Conservation (phyloP, 148 eudicot species). For the Silene latifolia region DNA sequence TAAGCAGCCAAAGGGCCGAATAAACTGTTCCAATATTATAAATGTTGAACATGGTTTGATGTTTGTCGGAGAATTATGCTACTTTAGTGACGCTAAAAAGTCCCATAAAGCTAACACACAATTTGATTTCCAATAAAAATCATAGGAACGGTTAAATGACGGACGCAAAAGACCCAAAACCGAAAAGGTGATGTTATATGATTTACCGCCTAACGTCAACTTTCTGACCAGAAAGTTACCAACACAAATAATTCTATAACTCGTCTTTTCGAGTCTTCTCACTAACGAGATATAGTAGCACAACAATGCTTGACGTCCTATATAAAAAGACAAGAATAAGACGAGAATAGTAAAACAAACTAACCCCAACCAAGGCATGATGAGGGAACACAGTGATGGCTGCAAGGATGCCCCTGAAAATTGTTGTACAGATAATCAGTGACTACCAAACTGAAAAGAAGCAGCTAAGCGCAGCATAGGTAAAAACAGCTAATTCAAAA, state of each 20-base stretch:
- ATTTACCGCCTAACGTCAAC: no score
- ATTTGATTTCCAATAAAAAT: no score
- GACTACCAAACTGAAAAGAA: constrained; percentile 7
- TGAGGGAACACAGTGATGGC: constrained; percentile 81
- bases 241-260: no score
- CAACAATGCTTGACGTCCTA: neutral
- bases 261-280: neutral
- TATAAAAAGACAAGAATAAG: neutral
- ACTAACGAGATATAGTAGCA: neutral
- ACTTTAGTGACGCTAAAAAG: no score
- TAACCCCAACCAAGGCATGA: constrained; percentile 88
- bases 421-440: constrained; percentile 9
- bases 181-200: no score
- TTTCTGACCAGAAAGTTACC: no score
- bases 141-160: no score
- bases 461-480: neutral
- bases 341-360: constrained; percentile 19
- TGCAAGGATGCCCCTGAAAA: constrained; percentile 90
- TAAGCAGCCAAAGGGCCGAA: neutral
- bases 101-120: no score
- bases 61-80: no score
- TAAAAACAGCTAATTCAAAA: neutral
- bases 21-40: no score
- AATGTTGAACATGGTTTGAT: no score
- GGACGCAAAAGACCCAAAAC: no score